Evolutionary conservation across 1,139 yeast genomes (phyloP).

Genomic region (Pichia sp.): DNA sequence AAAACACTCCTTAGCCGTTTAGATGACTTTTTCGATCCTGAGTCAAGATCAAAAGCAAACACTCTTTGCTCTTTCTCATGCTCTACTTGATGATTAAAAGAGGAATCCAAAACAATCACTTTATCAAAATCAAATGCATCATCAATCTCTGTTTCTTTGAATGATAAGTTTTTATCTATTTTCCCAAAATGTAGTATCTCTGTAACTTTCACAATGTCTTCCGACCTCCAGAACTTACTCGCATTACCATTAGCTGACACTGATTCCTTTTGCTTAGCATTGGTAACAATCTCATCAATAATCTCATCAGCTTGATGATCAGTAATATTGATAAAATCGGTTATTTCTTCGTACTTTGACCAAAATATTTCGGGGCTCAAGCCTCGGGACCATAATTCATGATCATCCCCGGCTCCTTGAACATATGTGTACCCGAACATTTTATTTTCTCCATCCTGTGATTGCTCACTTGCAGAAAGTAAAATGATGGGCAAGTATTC

Average conservation of each 20-base stretch:
- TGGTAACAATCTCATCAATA: constrained; percentile 18
- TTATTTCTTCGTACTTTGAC: constrained; percentile 39
- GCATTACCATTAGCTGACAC: neutral
- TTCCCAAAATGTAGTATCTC: constrained; percentile 17
- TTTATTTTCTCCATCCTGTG: constrained; percentile 50
- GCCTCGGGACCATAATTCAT: constrained; percentile 73
- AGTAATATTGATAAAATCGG: constrained; percentile 26
- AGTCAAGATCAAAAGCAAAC: constrained; percentile 16
- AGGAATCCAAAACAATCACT: constrained; percentile 19
- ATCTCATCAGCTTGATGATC: constrained; percentile 37
- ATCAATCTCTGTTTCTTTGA: neutral
- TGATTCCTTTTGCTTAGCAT: constrained; percentile 12
- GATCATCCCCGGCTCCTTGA: constrained; percentile 94
- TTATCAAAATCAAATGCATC: constrained; percentile 16
- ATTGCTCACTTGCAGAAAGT: constrained; percentile 61
- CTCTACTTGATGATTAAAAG: constrained; percentile 3
- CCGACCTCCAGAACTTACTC: constrained; percentile 14
- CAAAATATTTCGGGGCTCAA: constrained; percentile 58
- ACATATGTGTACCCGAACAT: constrained; percentile 55
- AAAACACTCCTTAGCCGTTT: constrained; percentile 38
- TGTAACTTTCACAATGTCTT: constrained; percentile 6
- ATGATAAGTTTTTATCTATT: constrained; percentile 10
- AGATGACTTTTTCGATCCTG: constrained; percentile 59
- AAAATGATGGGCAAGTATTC: constrained; percentile 43
- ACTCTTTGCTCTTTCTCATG: neutral